phyloP scores from a whole-genome alignment of 2,329 filamentous ascomycete genomes.

The Diaporthe australafricana region DNA sequence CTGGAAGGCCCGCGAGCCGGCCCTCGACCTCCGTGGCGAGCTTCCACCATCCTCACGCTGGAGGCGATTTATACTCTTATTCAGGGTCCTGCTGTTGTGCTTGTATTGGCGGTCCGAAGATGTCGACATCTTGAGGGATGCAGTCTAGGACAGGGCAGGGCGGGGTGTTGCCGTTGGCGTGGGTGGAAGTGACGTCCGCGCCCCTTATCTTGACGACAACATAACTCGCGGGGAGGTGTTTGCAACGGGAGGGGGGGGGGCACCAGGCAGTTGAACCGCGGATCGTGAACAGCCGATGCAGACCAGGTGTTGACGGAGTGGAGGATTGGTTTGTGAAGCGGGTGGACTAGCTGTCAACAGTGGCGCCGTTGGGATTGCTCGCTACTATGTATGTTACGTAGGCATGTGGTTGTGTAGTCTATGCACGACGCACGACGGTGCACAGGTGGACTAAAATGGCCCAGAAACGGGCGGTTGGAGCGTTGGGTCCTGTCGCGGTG shows the following conservation, averaged over 20 bases:
- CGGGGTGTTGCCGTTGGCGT: slow-evolving; percentile 31
- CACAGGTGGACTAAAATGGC: not conserved
- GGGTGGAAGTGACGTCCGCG: slow-evolving; percentile 37
- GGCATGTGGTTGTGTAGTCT: not conserved
- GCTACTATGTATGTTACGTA: slow-evolving; percentile 2
- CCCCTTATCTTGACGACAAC: slow-evolving; percentile 35
- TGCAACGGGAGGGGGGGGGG: not conserved
- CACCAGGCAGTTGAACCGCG: not conserved
- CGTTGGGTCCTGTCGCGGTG: slow-evolving; percentile 7
- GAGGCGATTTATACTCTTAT: slow-evolving; percentile 57
- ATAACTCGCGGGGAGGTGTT: slow-evolving; percentile 26
- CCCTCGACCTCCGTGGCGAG: slow-evolving; percentile 49
- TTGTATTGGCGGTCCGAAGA: slow-evolving; percentile 61
- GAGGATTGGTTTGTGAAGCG: slow-evolving; percentile 13
- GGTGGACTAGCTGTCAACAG: not conserved
- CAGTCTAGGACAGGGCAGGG: slow-evolving; percentile 8
- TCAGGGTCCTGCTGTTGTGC: slow-evolving; percentile 55
- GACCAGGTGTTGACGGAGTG: not conserved
- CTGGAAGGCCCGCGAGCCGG: slow-evolving; percentile 59
- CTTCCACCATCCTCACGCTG: slow-evolving; percentile 52
- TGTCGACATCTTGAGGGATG: slow-evolving; percentile 59
- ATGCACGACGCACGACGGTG: slow-evolving; percentile 19
- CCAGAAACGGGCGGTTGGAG: not conserved
- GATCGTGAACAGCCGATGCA: not conserved
- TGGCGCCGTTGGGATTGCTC: not conserved